Base-by-base conservation (phyloP, 1,284 basidiomycete species). In the Rhizopogon parksii region DNA sequence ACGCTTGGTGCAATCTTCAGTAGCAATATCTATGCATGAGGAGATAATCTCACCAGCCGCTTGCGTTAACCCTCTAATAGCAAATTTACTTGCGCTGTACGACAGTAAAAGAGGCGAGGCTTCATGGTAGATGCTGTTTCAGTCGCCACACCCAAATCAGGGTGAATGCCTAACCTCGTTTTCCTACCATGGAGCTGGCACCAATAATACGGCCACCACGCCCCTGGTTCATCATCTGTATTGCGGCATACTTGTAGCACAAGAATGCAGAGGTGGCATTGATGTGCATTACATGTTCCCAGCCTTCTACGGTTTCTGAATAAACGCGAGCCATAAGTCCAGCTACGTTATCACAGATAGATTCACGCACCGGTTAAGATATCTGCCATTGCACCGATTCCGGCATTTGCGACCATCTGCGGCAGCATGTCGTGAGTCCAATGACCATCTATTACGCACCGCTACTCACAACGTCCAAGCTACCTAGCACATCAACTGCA, bases 171-270 rank as follows among this genome's bases (percentile, higher is more conserved):
- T 7, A 6, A 17, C 36, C 51, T 2, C n/a, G 24, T 60, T 46
- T 54, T 39, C 54, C 37, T 17, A 35, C 36, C n/a, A 46, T 63
- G 6, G 66, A 68, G 19, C 66, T 65, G 5, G 67, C 64, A 54
- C 71, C 73, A 40, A 75, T 63, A 39, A 75, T 69, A 38, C 70
- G 61, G 0, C 73, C 73, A 9, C 72, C 72, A 24, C 52, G 56
- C 11, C 71, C 71, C 57, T 74, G 71, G 59, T 67, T 67, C 39
- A 74, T 67, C 71, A 74, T 73, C 58, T 73, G 70, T 48, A 60
- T 57, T 21, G 72, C 72, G 2, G 71, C 69, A 6, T 53, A 37
- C 52, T 61, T 60, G 51, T 65, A 65, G 53, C 61, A 65, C n/a
- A 61, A 49, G 39, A 60, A 57, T 17, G 59, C 53, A 24, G 62